Percentiles rank a stretch among this genome's conserved stretches.
phyloP scores from a whole-genome alignment of 192 early-diverging fungal genomes.

The Coemansia erecta region DNA sequence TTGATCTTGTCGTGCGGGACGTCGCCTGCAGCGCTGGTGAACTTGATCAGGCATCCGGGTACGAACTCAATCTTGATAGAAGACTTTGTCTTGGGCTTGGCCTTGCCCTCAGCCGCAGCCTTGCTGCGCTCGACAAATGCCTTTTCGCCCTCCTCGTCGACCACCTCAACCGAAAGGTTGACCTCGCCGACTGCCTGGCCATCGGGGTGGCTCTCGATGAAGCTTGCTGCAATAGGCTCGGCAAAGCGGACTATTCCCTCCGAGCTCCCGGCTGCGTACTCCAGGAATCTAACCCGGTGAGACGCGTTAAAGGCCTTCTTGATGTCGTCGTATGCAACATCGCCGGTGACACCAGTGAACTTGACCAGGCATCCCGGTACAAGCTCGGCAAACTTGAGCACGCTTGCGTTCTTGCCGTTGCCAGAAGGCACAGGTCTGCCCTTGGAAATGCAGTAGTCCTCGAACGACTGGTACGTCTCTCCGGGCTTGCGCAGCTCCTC shows the following conservation, averaged over 20 bases:
- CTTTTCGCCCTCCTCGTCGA: slow-evolving; percentile 29
- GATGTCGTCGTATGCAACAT: slow-evolving; percentile 16
- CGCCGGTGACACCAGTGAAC: slow-evolving; percentile 32
- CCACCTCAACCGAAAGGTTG: slow-evolving; percentile 16
- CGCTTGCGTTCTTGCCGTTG: slow-evolving; percentile 6
- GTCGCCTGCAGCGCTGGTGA: slow-evolving; percentile 7
- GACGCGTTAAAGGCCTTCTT: slow-evolving; percentile 24
- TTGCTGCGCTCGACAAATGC: slow-evolving; percentile 38
- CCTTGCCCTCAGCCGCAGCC: slow-evolving; percentile 8
- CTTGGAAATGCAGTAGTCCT: slow-evolving; percentile 42
- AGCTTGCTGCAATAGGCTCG: slow-evolving; percentile 24
- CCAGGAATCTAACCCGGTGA: slow-evolving; percentile 31
- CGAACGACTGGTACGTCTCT: slow-evolving; percentile 31
- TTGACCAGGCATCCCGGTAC: slow-evolving; percentile 26
- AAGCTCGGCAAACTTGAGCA: slow-evolving; percentile 3
- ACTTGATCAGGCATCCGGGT: slow-evolving; percentile 1
- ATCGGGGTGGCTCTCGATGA: slow-evolving; percentile 28
- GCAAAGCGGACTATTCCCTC: slow-evolving; percentile 46
- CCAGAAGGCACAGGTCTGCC: slow-evolving; percentile 21
- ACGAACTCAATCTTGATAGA: not conserved
- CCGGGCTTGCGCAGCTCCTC: slow-evolving; percentile 48
- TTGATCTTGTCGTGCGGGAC: slow-evolving; percentile 14
- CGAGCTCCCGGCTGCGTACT: slow-evolving; percentile 15
- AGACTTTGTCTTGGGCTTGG: slow-evolving; percentile 1
- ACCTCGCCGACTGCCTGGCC: slow-evolving; percentile 26